These are phyloP conservation scores for Colletotrichum graminicola DNA, from an alignment of 2,329 filamentous ascomycete species.

Conservation along the genomic window DNA sequence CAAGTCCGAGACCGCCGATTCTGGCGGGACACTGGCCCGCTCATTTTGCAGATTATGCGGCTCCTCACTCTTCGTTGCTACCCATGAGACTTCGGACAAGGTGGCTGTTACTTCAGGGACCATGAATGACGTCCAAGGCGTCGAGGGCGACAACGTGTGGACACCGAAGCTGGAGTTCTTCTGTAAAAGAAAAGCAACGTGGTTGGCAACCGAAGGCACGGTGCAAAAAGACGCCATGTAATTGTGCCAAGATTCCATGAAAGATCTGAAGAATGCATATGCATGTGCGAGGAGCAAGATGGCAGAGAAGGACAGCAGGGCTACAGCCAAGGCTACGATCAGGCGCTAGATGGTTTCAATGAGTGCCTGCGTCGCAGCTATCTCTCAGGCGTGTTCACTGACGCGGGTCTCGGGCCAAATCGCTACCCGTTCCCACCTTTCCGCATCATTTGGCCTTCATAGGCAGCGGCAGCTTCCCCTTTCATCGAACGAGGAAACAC, in stretches of 20 bases:
- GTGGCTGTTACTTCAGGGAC: slow-evolving; percentile 17
- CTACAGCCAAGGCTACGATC: too few species aligned
- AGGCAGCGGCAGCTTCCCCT: not conserved
- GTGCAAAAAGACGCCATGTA: not conserved
- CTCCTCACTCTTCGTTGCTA: slow-evolving; percentile 7
- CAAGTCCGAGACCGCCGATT: not conserved
- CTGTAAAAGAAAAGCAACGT: slow-evolving; percentile 9
- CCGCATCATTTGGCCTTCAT: slow-evolving; percentile 3
- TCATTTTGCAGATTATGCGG: slow-evolving; percentile 14
- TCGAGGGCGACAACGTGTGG: slow-evolving; percentile 6
- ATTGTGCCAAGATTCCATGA: not conserved
- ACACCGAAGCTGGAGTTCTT: slow-evolving; percentile 4
- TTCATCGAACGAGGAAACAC: slow-evolving; percentile 2
- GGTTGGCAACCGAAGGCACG: slow-evolving; percentile 8
- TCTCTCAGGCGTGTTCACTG: not conserved
- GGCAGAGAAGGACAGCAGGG: not conserved
- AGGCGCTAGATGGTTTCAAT: not conserved
- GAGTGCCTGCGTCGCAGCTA: not conserved
- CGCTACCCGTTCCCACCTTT: not conserved
- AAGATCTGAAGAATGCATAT: not conserved
- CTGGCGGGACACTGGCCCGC: not conserved
- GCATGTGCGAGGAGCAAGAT: not conserved
- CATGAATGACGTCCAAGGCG: slow-evolving; percentile 7
- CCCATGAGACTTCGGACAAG: not conserved
- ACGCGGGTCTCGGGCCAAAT: not conserved